Evolutionary conservation across 2,329 filamentous ascomycete species (phyloP).

Genomic region (Pseudocercospora musae): DNA sequence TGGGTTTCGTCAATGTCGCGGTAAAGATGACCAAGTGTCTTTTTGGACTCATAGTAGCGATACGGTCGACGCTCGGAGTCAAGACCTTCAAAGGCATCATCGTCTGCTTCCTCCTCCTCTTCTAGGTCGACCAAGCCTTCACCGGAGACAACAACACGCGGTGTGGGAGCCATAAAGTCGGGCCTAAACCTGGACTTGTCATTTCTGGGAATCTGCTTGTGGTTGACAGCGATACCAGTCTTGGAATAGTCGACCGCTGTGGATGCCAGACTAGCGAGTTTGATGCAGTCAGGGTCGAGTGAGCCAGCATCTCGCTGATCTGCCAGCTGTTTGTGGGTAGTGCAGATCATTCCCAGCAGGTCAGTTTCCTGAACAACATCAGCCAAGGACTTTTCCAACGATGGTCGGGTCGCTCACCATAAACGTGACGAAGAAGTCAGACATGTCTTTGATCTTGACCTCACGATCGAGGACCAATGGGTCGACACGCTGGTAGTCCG

Average conservation of each 20-base stretch:
- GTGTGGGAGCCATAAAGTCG: constrained; percentile 54
- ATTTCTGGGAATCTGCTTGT: constrained; percentile 43
- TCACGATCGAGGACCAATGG: constrained; percentile 59
- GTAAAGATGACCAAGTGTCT: constrained; percentile 68
- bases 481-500: constrained; percentile 63
- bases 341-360: constrained; percentile 43
- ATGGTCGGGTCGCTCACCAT: constrained; percentile 44
- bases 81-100: constrained; percentile 39
- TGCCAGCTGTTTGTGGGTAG: constrained; percentile 41
- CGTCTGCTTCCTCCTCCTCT: constrained; percentile 46
- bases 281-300: constrained; percentile 35
- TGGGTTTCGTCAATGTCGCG: constrained; percentile 68
- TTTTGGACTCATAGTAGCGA: constrained; percentile 65
- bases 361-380: constrained; percentile 52
- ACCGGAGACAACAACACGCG: constrained; percentile 42
- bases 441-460: constrained; percentile 66
- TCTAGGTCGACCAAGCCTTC: constrained; percentile 50
- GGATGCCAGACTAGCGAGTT: constrained; percentile 40
- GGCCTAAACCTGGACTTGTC: constrained; percentile 40
- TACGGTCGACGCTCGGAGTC: constrained; percentile 31
- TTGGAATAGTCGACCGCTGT: constrained; percentile 41
- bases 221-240: constrained; percentile 59
- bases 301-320: constrained; percentile 37
- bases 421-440: constrained; percentile 75
- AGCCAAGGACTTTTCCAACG: constrained; percentile 19